phyloP scores from a whole-genome alignment of 73 alveolate genomes.

The Tetrahymena malaccensis region DNA sequence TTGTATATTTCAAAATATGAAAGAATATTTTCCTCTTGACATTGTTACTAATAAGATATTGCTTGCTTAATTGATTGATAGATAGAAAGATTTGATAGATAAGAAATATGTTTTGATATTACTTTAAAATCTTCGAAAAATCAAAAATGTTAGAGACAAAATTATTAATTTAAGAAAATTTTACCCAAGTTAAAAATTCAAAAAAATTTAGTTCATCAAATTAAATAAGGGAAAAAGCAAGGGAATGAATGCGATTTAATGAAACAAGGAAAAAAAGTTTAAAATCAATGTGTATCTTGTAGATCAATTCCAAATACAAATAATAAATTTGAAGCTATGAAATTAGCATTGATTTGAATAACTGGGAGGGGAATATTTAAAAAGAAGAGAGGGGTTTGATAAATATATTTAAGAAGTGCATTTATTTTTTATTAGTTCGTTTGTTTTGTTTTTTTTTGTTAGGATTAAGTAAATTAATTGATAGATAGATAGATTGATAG shows the following conservation, averaged over 20 bases:
- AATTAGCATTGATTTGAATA: neutral
- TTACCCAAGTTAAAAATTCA: neutral
- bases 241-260: neutral
- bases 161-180: too few relatives aligned
- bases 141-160: neutral
- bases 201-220: neutral
- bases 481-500: neutral
- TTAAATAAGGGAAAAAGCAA: neutral
- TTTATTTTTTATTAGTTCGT: neutral
- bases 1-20: too few relatives aligned
- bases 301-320: too few relatives aligned
- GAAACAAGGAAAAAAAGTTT: too few relatives aligned
- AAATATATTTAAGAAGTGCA: too few relatives aligned
- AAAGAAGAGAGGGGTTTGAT: neutral
- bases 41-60: too few relatives aligned
- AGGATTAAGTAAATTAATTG: too few relatives aligned
- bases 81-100: neutral
- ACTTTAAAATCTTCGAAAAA: too few relatives aligned
- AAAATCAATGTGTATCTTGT: neutral
- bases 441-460: too few relatives aligned
- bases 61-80: neutral
- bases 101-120: neutral
- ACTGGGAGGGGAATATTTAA: neutral
- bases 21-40: neutral
- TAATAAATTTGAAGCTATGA: neutral